Percentiles rank a stretch among this genome's conserved stretches.
phyloP scores from a whole-genome alignment of 2,329 filamentous ascomycete genomes.

The Calonectria montana region DNA sequence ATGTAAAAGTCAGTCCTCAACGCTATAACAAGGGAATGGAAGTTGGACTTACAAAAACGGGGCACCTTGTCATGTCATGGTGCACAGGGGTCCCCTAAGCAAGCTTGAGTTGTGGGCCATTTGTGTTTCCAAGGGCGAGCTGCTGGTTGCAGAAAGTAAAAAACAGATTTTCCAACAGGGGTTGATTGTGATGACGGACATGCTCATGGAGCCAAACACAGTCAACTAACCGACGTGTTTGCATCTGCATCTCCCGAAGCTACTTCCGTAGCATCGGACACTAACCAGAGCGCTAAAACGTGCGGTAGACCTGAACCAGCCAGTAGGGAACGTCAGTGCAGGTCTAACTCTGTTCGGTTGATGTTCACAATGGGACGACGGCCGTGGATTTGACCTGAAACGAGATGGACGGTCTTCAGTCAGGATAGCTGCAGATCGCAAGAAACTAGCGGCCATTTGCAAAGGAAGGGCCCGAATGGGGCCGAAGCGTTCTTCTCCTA shows the following conservation, averaged over 20 bases:
- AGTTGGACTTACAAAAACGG: constrained; percentile 9
- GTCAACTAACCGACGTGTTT: constrained; percentile 1
- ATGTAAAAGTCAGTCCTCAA: background rate
- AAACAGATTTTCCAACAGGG: constrained; percentile 6
- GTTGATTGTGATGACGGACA: constrained; percentile 6
- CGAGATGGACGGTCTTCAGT: constrained; percentile 32
- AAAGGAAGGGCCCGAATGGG: constrained; percentile 15
- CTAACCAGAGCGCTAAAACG: background rate
- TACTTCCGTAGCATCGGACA: background rate
- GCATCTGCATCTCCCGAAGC: constrained; percentile 9
- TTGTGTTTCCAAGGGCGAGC: constrained; percentile 12
- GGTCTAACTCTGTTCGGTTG: constrained; percentile 5
- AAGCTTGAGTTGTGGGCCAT: constrained; percentile 3
- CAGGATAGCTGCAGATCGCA: constrained; percentile 30
- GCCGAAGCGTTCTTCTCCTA: constrained; percentile 4
- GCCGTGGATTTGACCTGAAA: constrained; percentile 40
- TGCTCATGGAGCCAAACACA: constrained; percentile 14
- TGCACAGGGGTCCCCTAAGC: constrained; percentile 16
- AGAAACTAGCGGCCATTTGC: constrained; percentile 21
- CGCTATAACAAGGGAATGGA: constrained; percentile 23
- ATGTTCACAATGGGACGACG: constrained; percentile 15
- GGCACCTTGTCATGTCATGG: constrained; percentile 12
- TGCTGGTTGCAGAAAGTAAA: constrained; percentile 8
- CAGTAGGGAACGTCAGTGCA: constrained; percentile 4
- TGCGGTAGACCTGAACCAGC: constrained; percentile 5